These are phyloP conservation scores for Phaeosphaeria sp. DNA, from an alignment of 2,329 filamentous ascomycete species.

Conservation along the genomic window DNA sequence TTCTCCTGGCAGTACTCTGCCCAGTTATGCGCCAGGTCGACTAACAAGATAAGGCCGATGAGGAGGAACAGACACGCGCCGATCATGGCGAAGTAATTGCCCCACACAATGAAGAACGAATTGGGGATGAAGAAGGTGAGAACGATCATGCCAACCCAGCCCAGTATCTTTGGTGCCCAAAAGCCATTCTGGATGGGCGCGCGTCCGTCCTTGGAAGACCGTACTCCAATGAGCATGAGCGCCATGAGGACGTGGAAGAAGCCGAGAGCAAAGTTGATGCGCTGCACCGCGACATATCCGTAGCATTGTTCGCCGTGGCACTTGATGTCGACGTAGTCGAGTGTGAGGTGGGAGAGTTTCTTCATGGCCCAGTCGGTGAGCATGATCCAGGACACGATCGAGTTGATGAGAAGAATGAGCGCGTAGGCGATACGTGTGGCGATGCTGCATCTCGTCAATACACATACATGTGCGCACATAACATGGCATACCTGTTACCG, in stretches of 20 bases:
- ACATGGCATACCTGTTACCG: slow-evolving; percentile 75
- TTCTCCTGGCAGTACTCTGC: slow-evolving; percentile 94
- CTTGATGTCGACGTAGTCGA: slow-evolving; percentile 95
- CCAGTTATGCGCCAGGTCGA: slow-evolving; percentile 96
- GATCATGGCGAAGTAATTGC: slow-evolving; percentile 87
- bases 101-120: slow-evolving; percentile 92
- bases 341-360: slow-evolving; percentile 87
- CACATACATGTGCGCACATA: background rate
- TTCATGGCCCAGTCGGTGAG: slow-evolving; percentile 98
- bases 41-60: slow-evolving; percentile 87
- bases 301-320: slow-evolving; percentile 89
- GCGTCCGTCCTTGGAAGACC: slow-evolving; percentile 83
- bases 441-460: slow-evolving; percentile 65
- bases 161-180: slow-evolving; percentile 94
- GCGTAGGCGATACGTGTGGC: slow-evolving; percentile 97
- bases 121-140: slow-evolving; percentile 96
- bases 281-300: slow-evolving; percentile 94
- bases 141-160: slow-evolving; percentile 86
- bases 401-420: slow-evolving; percentile 93
- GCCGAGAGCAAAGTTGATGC: slow-evolving; percentile 96
- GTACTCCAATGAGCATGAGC: slow-evolving; percentile 83
- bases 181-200: slow-evolving; percentile 96
- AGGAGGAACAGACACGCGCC: slow-evolving; percentile 93
- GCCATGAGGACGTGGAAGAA: slow-evolving; percentile 91
- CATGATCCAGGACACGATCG: slow-evolving; percentile 98